Evolutionary conservation across 805 yeast species (phyloP).

Genomic region (Monosporozyma unispora): DNA sequence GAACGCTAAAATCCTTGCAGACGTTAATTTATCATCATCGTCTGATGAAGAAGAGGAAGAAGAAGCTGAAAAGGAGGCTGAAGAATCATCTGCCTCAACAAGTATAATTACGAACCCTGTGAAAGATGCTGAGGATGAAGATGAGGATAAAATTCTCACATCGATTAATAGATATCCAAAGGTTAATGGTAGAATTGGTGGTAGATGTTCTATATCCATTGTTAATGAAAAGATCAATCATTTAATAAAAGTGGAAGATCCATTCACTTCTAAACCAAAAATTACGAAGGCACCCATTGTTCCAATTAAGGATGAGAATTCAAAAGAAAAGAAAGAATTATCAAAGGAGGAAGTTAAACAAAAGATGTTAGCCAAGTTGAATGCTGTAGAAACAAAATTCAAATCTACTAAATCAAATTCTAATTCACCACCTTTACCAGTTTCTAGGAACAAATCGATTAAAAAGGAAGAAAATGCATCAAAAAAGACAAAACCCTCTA

Average conservation of each 20-base stretch:
- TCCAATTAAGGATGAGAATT: not conserved
- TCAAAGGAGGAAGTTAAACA: slow-evolving; percentile 5
- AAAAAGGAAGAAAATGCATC: slow-evolving; percentile 5
- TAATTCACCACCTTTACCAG: not conserved
- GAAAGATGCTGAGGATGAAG: not conserved
- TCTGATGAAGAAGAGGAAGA: slow-evolving; percentile 4
- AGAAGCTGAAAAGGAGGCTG: not conserved
- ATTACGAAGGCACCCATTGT: not conserved
- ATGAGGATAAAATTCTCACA: slow-evolving; percentile 7
- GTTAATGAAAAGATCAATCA: not conserved
- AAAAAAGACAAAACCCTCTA: slow-evolving; percentile 26
- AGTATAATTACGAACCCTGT: not conserved
- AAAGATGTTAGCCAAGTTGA: slow-evolving; percentile 39
- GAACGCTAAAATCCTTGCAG: not conserved
- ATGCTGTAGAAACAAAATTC: slow-evolving; percentile 13
- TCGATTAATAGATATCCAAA: slow-evolving; percentile 9
- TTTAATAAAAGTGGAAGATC: not conserved
- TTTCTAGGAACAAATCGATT: not conserved
- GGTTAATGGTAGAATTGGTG: not conserved
- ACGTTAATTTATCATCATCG: slow-evolving; percentile 2
- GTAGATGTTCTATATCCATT: slow-evolving; percentile 4
- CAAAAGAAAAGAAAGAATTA: slow-evolving; percentile 4
- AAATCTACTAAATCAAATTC: slow-evolving; percentile 29
- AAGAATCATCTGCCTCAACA: slow-evolving; percentile 1
- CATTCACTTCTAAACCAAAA: not conserved